These are phyloP conservation scores for Styphnolobium japonicum DNA, from an alignment of 306 rosid species.

Conservation along the genomic window DNA sequence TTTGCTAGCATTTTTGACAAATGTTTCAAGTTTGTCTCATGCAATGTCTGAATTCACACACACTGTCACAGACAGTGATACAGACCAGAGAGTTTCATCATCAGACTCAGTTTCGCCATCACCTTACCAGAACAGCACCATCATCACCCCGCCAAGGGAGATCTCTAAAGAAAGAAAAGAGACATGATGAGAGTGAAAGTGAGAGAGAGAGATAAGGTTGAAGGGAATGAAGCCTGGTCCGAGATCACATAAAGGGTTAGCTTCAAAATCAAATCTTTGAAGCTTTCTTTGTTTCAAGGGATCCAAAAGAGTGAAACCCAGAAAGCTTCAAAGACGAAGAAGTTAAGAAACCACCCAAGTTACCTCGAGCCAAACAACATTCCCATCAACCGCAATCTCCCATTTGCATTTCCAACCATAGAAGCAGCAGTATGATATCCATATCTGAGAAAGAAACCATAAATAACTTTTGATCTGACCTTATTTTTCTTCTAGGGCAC, in stretches of 20 bases:
- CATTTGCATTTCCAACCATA: background rate
- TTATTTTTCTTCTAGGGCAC: background rate
- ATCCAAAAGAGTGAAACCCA: background rate
- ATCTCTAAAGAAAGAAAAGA: background rate
- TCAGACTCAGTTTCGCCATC: background rate
- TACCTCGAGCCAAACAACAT: constrained; percentile 76
- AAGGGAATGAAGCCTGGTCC: constrained; percentile 80
- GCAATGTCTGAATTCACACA: background rate
- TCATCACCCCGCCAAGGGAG: background rate
- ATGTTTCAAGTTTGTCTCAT: constrained; percentile 20
- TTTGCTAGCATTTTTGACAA: background rate
- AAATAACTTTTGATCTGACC: background rate
- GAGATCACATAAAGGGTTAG: constrained; percentile 31
- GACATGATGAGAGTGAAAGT: background rate
- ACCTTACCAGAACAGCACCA: background rate
- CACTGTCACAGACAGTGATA: background rate
- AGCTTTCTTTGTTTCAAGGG: background rate
- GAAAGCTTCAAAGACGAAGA: constrained; percentile 9
- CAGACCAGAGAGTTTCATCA: background rate
- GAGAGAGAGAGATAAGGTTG: constrained; percentile 33
- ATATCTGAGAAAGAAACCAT: background rate
- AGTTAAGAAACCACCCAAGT: background rate
- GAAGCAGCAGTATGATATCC: background rate
- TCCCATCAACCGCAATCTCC: constrained; percentile 54
- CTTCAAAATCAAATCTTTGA: constrained; percentile 25